Evolutionary conservation across 1,284 basidiomycete genomes (phyloP), one percentile per base, ranked within the genome.

Genomic region (Porodaedalea pini): DNA sequence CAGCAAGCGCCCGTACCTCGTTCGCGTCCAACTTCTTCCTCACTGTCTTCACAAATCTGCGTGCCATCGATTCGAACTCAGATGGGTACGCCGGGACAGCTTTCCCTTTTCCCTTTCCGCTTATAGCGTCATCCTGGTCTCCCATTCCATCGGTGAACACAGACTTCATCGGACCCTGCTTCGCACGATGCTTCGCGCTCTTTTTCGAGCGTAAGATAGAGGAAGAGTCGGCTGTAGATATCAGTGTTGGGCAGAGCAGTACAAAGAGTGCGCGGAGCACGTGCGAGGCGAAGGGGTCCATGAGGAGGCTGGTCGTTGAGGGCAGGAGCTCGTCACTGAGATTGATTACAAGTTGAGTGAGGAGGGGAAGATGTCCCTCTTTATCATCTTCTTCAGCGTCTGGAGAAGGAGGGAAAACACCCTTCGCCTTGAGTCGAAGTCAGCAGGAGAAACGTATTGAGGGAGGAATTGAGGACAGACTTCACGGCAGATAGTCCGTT

Each of bases 271-370:
- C 83, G 36, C 93, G 86, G 49, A 95, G 64, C 37, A 93, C 90
- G 64, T 96, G 94, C 0, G 94, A 94, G 25, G 86, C 92, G 66
- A 94, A 94, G 17, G 88, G 85, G 65, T 94, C 85, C 73, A 87
- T 82, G 34, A 94, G 72, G 31, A 95, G 78, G 3, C 75, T 73
- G 0, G 83, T 73, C 23, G 94, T 73, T 4, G 71, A 71, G 1
- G 88, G 83, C 1, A 85, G 67, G 25, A 94, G 64, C 77, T 93
- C 92, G 86, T 92, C 77, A 63, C 82, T 81, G 21, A 84, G 73
- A 61, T 86, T 83, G 29, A 85, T 66, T 15, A 90, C 70, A 15
- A 92, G 78, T 47, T 83, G 79, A 0, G 83, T 85, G 70, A 94
- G 77, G 0, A 86, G 87, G 6, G 86, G 84, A 39, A 96, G 73